These are phyloP conservation scores for Saposhnikovia divaricata DNA, from an alignment of 129 eudicot genomes.

Conservation along the genomic window DNA sequence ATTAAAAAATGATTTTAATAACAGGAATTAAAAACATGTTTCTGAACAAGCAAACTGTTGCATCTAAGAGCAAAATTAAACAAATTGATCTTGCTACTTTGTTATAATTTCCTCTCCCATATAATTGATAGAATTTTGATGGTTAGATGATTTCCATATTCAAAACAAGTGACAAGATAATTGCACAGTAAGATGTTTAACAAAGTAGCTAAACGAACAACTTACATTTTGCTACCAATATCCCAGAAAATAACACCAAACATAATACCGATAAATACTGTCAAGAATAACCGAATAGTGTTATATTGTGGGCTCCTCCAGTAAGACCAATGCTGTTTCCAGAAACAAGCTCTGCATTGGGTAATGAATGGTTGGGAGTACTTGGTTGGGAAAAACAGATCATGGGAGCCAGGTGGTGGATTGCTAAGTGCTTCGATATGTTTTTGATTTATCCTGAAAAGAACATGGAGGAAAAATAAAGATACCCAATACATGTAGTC, in stretches of 20 bases:
- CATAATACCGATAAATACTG: conserved; percentile 46
- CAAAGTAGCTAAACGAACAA: background rate
- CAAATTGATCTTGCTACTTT: background rate
- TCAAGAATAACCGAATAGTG: conserved; percentile 55
- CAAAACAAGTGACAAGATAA: background rate
- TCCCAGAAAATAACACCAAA: conserved; percentile 74
- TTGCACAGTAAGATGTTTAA: background rate
- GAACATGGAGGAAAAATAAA: background rate
- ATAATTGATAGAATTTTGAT: background rate
- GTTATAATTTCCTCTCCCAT: background rate
- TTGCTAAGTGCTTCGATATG: conserved; percentile 42
- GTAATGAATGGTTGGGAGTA: conserved; percentile 51
- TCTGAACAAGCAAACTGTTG: background rate
- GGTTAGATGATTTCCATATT: background rate
- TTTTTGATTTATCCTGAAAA: conserved; percentile 45
- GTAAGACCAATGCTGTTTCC: conserved; percentile 84
- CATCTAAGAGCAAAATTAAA: no score
- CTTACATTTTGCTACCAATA: conserved; percentile 60
- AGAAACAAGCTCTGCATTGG: conserved; percentile 71
- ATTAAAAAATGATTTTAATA: background rate
- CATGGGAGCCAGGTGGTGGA: conserved; percentile 53
- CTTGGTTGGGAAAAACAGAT: conserved; percentile 61
- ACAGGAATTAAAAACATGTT: no score
- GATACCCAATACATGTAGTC: background rate
- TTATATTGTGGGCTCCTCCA: conserved; percentile 88